Percentiles rank a stretch among this genome's conserved stretches.
Evolutionary conservation across 164 flowering plant genomes (phyloP).

Genomic region (Kingdonia uniflora): DNA sequence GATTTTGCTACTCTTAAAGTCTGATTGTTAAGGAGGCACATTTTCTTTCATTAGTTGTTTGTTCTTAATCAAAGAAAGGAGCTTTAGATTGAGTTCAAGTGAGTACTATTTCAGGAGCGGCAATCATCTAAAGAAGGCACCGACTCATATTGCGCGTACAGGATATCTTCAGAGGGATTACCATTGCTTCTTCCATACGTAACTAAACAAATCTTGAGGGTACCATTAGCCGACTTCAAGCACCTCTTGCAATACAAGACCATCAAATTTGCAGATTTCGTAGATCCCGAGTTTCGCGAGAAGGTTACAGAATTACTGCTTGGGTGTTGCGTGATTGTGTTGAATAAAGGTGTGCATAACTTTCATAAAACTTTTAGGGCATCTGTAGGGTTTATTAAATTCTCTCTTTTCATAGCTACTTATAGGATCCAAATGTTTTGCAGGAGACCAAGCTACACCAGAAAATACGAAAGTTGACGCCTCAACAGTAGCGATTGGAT

Average conservation of each 20-base stretch:
- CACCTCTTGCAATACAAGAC: constrained; percentile 74
- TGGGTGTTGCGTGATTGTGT: constrained; percentile 75
- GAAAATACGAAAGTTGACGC: constrained; percentile 29
- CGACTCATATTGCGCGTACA: constrained; percentile 51
- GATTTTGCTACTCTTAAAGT: no score
- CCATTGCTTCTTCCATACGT: constrained; percentile 87
- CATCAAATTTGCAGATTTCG: constrained; percentile 73
- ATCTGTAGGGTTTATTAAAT: no score
- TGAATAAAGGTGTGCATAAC: constrained; percentile 41
- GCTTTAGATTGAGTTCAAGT: no score
- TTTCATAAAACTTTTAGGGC: no score
- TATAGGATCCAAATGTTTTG: no score
- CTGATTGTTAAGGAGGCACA: no score
- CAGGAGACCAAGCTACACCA: constrained; percentile 25
- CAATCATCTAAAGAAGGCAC: constrained; percentile 70
- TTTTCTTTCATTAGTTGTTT: no score
- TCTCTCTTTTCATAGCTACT: no score
- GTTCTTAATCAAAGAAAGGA: no score
- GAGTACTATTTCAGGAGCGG: constrained; percentile 51
- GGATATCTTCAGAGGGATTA: constrained; percentile 96
- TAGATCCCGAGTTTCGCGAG: constrained; percentile 55
- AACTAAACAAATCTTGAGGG: constrained; percentile 62
- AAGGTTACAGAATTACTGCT: constrained; percentile 49
- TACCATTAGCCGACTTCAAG: constrained; percentile 60
- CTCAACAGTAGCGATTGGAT: constrained; percentile 77